These are phyloP conservation scores for Casaregolazyma lundiana DNA, from an alignment of 1,139 yeast genomes.

Conservation along the genomic window DNA sequence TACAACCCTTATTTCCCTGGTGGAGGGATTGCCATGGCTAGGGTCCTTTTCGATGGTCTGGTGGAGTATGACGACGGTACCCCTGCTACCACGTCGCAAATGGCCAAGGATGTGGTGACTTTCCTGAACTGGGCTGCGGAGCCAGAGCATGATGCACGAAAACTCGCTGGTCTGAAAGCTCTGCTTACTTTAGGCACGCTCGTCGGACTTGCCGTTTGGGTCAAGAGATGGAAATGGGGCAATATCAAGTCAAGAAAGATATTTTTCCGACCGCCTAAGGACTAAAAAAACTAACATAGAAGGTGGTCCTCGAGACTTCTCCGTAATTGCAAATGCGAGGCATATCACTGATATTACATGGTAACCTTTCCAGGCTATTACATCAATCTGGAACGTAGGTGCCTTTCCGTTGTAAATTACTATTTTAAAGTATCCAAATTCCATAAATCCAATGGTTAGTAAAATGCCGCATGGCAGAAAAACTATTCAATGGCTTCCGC, in stretches of 20 bases:
- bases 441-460: too few relatives aligned
- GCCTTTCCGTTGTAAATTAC: background rate
- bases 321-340: background rate
- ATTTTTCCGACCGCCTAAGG: slow-evolving; percentile 76
- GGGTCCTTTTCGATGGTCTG: slow-evolving; percentile 93
- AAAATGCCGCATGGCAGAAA: too few relatives aligned
- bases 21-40: slow-evolving; percentile 98
- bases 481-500: too few relatives aligned
- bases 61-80: slow-evolving; percentile 99
- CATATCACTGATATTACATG: background rate
- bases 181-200: slow-evolving; percentile 72
- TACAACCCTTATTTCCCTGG: slow-evolving; percentile 99
- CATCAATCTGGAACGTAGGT: background rate
- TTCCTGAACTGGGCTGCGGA: slow-evolving; percentile 98
- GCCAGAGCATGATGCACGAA: slow-evolving; percentile 98
- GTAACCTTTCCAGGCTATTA: too few relatives aligned
- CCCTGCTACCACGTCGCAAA: slow-evolving; percentile 96
- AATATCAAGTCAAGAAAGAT: slow-evolving; percentile 93
- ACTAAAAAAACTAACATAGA: slow-evolving; percentile 5
- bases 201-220: slow-evolving; percentile 82
- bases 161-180: slow-evolving; percentile 95
- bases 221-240: slow-evolving; percentile 98
- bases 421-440: background rate
- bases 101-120: slow-evolving; percentile 96
- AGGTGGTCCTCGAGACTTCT: background rate